Evolutionary conservation across 2,329 filamentous ascomycete species (phyloP).

Genomic region (Trichophaea hybrida): DNA sequence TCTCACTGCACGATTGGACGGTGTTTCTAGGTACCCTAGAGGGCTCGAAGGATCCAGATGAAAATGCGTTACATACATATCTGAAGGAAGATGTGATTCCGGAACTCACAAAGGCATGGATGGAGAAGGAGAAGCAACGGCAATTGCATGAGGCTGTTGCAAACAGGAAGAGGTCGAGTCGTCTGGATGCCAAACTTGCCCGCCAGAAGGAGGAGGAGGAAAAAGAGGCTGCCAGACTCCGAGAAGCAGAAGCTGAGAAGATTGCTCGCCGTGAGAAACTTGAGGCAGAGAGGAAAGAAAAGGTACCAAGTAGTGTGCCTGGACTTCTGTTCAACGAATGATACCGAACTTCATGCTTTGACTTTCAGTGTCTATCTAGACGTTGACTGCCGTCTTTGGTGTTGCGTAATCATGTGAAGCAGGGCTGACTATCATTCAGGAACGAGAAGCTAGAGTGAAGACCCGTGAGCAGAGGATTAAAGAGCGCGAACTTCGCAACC

Average conservation of each 20-base stretch:
- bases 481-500: neutral
- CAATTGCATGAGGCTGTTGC: constrained; percentile 78
- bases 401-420: neutral
- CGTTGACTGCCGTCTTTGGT: no score
- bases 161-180: constrained; percentile 84
- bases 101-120: constrained; percentile 19
- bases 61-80: constrained; percentile 59
- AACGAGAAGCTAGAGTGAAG: constrained; percentile 63
- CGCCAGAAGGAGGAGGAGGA: constrained; percentile 57
- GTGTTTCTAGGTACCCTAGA: constrained; percentile 55
- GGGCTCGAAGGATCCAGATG: constrained; percentile 68
- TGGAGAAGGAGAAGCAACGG: constrained; percentile 57
- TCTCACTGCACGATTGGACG: constrained; percentile 64
- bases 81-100: constrained; percentile 69
- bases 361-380: constrained; percentile 12
- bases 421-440: constrained; percentile 41
- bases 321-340: neutral
- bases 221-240: constrained; percentile 43
- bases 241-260: constrained; percentile 25
- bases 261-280: constrained; percentile 7
- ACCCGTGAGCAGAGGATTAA: constrained; percentile 35
- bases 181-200: constrained; percentile 69
- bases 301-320: constrained; percentile 29
- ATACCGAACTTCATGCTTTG: constrained; percentile 24
- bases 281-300: constrained; percentile 39